phyloP scores from a whole-genome alignment of 805 yeast genomes.

The Ogataea nakhonphanomensis region DNA sequence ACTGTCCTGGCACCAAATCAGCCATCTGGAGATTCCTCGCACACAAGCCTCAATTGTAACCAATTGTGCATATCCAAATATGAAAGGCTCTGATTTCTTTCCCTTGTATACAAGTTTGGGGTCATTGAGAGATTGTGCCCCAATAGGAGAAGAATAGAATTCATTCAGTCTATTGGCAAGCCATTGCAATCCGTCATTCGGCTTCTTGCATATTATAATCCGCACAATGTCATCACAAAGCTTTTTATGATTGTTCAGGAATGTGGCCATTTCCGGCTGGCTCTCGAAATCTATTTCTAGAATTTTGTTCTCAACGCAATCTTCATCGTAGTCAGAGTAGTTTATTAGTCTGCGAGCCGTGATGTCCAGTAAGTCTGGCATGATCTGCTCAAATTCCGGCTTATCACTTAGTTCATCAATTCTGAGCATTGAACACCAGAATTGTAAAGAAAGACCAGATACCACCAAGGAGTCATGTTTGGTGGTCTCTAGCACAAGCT shows the following conservation, averaged over 20 bases:
- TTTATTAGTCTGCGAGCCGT: conserved; percentile 77
- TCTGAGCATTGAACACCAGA: conserved; percentile 90
- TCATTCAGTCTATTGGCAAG: conserved; percentile 65
- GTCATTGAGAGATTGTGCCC: conserved; percentile 57
- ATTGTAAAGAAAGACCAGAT: conserved; percentile 84
- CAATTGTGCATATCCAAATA: conserved; percentile 77
- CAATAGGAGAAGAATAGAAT: conserved; percentile 70
- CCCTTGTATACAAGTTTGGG: conserved; percentile 52
- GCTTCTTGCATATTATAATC: conserved; percentile 78
- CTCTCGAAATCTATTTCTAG: conserved; percentile 88
- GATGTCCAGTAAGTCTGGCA: conserved; percentile 68
- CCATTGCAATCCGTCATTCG: conserved; percentile 81
- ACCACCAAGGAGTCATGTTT: conserved; percentile 83
- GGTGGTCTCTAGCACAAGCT: conserved; percentile 75
- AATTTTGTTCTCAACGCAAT: conserved; percentile 58
- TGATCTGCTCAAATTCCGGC: conserved; percentile 48
- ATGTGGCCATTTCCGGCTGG: conserved; percentile 70
- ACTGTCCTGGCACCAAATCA: conserved; percentile 75
- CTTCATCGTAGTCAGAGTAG: conserved; percentile 65
- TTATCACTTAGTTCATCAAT: conserved; percentile 68
- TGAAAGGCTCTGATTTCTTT: conserved; percentile 61
- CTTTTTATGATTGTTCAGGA: conserved; percentile 74
- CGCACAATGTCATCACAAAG: conserved; percentile 89
- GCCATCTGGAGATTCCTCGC: conserved; percentile 93
- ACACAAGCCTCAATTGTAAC: conserved; percentile 85